phyloP scores from a whole-genome alignment of 2,329 filamentous ascomycete genomes.

The Diaporthe destruens region DNA sequence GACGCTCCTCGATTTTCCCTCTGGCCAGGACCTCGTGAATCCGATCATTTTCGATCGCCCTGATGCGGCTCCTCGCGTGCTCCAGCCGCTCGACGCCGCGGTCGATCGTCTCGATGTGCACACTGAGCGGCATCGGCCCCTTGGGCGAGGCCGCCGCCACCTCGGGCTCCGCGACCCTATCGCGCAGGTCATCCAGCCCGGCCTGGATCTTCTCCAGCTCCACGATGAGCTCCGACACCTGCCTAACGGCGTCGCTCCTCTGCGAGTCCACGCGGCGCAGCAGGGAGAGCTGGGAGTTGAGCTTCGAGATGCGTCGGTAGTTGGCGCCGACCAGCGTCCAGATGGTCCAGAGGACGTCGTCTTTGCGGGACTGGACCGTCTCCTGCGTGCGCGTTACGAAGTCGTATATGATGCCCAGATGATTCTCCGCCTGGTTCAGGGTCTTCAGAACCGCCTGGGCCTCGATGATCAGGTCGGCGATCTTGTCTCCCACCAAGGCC shows the following conservation, averaged over 20 bases:
- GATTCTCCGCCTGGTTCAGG: conserved; percentile 76
- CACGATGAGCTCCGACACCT: conserved; percentile 77
- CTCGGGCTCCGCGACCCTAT: conserved; percentile 76
- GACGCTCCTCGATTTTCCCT: conserved; percentile 56
- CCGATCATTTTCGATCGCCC: conserved; percentile 70
- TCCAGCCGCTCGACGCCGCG: conserved; percentile 80
- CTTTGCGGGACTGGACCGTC: conserved; percentile 68
- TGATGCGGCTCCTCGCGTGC: conserved; percentile 69
- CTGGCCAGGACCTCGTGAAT: conserved; percentile 65
- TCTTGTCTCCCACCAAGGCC: conserved; percentile 76
- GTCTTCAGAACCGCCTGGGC: conserved; percentile 76
- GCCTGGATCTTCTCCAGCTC: conserved; percentile 81
- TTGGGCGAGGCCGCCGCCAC: conserved; percentile 56
- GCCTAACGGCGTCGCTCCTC: conserved; percentile 73
- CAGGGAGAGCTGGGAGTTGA: conserved; percentile 73
- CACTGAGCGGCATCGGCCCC: conserved; percentile 71
- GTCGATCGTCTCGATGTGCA: conserved; percentile 82
- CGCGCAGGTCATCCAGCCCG: conserved; percentile 77
- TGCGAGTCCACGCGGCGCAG: conserved; percentile 76
- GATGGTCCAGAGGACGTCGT: conserved; percentile 76
- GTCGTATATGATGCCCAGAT: conserved; percentile 77
- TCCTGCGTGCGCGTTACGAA: conserved; percentile 75
- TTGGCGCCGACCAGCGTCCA: conserved; percentile 84
- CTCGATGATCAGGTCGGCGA: conserved; percentile 75
- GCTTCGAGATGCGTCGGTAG: conserved; percentile 68